phyloP scores from a whole-genome alignment of 805 yeast genomes.

The Tetrapisispora fleetii region DNA sequence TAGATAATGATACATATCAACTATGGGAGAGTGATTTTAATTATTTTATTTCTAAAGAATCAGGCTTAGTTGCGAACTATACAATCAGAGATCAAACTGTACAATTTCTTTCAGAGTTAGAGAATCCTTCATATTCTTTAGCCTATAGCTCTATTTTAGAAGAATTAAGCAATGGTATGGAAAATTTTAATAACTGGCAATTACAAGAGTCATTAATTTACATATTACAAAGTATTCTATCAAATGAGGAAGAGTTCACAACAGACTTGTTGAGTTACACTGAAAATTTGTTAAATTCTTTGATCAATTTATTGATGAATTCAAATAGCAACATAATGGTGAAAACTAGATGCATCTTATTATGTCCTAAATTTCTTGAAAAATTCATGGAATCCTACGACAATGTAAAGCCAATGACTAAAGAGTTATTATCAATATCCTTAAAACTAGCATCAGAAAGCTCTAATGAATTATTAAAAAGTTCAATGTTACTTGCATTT shows the following conservation, averaged over 20 bases:
- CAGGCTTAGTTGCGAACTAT: slow-evolving; percentile 51
- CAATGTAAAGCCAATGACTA: slow-evolving; percentile 26
- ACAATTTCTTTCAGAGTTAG: slow-evolving; percentile 45
- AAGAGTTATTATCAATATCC: slow-evolving; percentile 17
- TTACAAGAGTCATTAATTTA: slow-evolving; percentile 18
- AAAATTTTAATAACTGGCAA: not conserved
- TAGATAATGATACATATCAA: slow-evolving; percentile 37
- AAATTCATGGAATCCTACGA: slow-evolving; percentile 35
- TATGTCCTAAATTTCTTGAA: slow-evolving; percentile 49
- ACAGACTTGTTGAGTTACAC: not conserved
- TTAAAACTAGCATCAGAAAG: slow-evolving; percentile 19
- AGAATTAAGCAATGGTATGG: slow-evolving; percentile 2
- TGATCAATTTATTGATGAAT: slow-evolving; percentile 8
- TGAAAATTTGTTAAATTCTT: slow-evolving; percentile 5
- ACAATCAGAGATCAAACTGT: slow-evolving; percentile 52
- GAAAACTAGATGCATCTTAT: slow-evolving; percentile 38
- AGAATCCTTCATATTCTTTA: slow-evolving; percentile 16
- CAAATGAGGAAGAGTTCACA: slow-evolving; percentile 13
- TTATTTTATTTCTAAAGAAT: slow-evolving; percentile 58
- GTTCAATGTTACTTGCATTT: slow-evolving; percentile 39
- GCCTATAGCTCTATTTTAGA: slow-evolving; percentile 1
- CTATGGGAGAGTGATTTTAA: slow-evolving; percentile 56
- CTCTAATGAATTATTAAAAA: slow-evolving; percentile 24
- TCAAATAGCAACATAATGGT: slow-evolving; percentile 31
- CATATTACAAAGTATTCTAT: slow-evolving; percentile 14